These are phyloP conservation scores for Mycena chlorophos DNA, from an alignment of 768 basidiomycete species.

Conservation along the genomic window DNA sequence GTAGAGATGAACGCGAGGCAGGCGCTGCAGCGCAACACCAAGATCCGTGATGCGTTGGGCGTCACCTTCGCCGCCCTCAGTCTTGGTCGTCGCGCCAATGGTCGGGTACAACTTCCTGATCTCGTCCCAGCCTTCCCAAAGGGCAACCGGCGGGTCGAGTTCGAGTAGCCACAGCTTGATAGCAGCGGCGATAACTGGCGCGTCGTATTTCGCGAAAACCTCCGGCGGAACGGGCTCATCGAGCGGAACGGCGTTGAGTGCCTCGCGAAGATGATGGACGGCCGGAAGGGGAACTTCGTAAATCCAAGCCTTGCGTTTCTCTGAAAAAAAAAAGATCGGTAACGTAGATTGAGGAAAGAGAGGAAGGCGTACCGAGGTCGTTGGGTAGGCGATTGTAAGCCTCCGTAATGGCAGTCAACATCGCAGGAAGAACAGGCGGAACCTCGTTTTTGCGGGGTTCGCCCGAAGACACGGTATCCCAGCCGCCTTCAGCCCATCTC, in stretches of 20 bases:
- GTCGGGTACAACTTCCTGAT: slow-evolving; percentile 80
- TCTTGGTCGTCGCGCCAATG: slow-evolving; percentile 37
- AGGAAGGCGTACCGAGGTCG: slow-evolving; percentile 60
- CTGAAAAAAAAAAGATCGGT: slow-evolving; percentile 34
- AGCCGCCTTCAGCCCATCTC: slow-evolving; percentile 87
- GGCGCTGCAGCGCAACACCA: slow-evolving; percentile 57
- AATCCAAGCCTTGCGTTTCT: slow-evolving; percentile 90
- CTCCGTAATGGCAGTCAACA: slow-evolving; percentile 63
- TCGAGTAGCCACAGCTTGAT: slow-evolving; percentile 93
- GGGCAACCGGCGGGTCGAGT: slow-evolving; percentile 79
- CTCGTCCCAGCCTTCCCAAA: slow-evolving; percentile 93
- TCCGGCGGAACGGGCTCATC: slow-evolving; percentile 55
- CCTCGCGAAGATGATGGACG: slow-evolving; percentile 84
- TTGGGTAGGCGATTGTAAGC: slow-evolving; percentile 61
- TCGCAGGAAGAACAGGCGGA: slow-evolving; percentile 70
- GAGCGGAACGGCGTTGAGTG: slow-evolving; percentile 70
- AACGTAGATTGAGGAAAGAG: background rate
- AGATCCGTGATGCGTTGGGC: slow-evolving; percentile 67
- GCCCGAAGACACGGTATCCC: slow-evolving; percentile 55
- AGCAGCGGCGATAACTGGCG: slow-evolving; percentile 81
- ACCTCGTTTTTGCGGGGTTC: slow-evolving; percentile 61
- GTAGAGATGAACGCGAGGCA: slow-evolving; percentile 78
- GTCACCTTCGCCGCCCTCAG: slow-evolving; percentile 53
- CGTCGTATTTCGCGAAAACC: slow-evolving; percentile 66
- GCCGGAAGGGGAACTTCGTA: slow-evolving; percentile 88